phyloP scores from a whole-genome alignment of 495 filamentous ascomycete species.

The Hypoxylon crocopeplum region DNA sequence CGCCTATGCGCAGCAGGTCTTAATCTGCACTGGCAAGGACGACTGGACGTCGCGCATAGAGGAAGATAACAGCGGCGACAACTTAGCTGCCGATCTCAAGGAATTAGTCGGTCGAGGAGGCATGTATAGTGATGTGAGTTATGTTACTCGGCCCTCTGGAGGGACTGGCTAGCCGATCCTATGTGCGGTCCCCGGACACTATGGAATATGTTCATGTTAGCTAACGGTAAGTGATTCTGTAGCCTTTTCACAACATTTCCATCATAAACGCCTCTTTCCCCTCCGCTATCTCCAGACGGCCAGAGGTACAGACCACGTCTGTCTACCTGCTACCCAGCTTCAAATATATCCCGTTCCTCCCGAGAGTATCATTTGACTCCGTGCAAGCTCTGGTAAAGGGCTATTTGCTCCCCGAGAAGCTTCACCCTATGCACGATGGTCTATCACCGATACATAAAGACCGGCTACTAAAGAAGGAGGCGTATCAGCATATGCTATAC shows the following conservation, averaged over 20 bases:
- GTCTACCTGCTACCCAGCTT: conserved; percentile 79
- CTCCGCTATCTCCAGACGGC: conserved; percentile 48
- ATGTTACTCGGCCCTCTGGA: conserved; percentile 16
- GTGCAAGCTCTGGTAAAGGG: conserved; percentile 64
- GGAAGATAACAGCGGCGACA: conserved; percentile 58
- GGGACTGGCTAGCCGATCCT: conserved; percentile 6
- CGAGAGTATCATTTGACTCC: conserved; percentile 55
- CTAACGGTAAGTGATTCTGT: conserved; percentile 28
- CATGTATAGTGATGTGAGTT: conserved; percentile 72
- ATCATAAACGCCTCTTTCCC: conserved; percentile 74
- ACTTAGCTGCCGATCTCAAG: conserved; percentile 75
- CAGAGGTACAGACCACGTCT: conserved; percentile 60
- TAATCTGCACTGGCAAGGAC: conserved; percentile 77
- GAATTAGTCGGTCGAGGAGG: conserved; percentile 69
- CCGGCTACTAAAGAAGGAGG: conserved; percentile 47
- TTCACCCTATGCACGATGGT: conserved; percentile 64
- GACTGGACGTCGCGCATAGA: conserved; percentile 83
- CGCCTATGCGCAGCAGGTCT: conserved; percentile 78
- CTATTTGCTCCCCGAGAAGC: conserved; percentile 62
- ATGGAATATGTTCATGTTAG: not conserved
- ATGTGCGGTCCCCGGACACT: conserved; percentile 16
- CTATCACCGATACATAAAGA: conserved; percentile 60
- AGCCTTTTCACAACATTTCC: conserved; percentile 84
- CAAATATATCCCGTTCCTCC: conserved; percentile 77
- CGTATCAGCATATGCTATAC: conserved; percentile 49